Evolutionary conservation across 78 protist species (phyloP).

Genomic region (Chrysochromulina tobinii): DNA sequence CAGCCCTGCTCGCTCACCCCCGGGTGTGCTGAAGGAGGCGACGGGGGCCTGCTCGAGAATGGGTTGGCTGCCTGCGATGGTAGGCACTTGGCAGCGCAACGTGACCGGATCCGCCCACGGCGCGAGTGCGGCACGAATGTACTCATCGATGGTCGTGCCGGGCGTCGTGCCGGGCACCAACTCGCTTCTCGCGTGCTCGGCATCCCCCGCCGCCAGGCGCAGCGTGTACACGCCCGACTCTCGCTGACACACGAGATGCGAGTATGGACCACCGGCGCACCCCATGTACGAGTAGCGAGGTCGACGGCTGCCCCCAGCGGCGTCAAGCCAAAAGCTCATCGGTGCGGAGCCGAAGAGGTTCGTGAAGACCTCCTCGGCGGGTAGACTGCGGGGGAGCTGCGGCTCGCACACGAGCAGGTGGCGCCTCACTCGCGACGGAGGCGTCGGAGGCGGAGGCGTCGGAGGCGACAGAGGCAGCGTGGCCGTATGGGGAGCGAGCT

Average conservation of each 20-base stretch:
- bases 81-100: neutral
- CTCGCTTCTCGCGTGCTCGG: too few relatives aligned
- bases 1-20: neutral
- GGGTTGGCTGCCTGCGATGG: neutral
- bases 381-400: neutral
- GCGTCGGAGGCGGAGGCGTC: neutral
- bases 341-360: neutral
- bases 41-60: too few relatives aligned
- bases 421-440: neutral
- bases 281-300: constrained; percentile 68
- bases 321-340: constrained; percentile 65
- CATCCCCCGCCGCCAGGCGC: too few relatives aligned
- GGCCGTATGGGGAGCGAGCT: neutral
- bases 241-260: neutral
- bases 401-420: neutral
- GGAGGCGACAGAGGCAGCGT: neutral
- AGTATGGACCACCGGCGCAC: neutral
- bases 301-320: neutral
- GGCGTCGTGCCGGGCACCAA: neutral
- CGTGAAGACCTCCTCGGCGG: neutral
- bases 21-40: neutral
- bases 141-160: neutral
- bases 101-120: neutral
- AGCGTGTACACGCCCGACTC: neutral
- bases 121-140: neutral